Evolutionary conservation across 2,329 filamentous ascomycete genomes (phyloP).

Genomic region (Exserohilum turcica): DNA sequence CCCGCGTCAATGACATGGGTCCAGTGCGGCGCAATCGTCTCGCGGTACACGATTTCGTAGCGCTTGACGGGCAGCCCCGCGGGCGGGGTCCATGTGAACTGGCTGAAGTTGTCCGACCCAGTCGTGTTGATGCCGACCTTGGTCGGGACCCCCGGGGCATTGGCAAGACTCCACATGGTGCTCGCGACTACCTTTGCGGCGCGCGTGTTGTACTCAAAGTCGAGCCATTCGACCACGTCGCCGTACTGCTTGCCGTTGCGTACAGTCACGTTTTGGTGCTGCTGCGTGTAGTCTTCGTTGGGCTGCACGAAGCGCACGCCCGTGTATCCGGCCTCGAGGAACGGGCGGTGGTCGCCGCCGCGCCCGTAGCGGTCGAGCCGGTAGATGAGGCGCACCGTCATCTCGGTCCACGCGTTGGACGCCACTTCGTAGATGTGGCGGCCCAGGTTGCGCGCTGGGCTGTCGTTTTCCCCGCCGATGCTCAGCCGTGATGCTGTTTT

Average conservation of each 20-base stretch:
- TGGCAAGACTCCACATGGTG: conserved; percentile 58
- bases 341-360: conserved; percentile 60
- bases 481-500: conserved; percentile 44
- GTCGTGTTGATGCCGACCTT: conserved; percentile 55
- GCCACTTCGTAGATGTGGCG: conserved; percentile 60
- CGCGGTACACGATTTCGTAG: conserved; percentile 61
- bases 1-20: conserved; percentile 55
- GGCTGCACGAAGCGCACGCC: conserved; percentile 61
- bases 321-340: conserved; percentile 59
- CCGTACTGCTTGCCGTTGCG: conserved; percentile 58
- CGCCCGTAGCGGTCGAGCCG: conserved; percentile 60
- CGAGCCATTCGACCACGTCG: conserved; percentile 59
- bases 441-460: conserved; percentile 58
- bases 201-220: conserved; percentile 59
- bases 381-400: conserved; percentile 61
- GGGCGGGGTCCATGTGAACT: conserved; percentile 53
- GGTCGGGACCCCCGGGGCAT: conserved; percentile 54
- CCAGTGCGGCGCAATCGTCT: conserved; percentile 57
- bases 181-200: conserved; percentile 60
- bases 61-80: conserved; percentile 48
- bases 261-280: conserved; percentile 59
- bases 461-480: conserved; percentile 55
- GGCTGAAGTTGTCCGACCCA: conserved; percentile 53
- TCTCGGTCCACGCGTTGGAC: conserved; percentile 55
- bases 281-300: conserved; percentile 60